Evolutionary conservation across 768 basidiomycete species (phyloP), one percentile per base, ranked within the genome.

Genomic region (Ramaria sp.): DNA sequence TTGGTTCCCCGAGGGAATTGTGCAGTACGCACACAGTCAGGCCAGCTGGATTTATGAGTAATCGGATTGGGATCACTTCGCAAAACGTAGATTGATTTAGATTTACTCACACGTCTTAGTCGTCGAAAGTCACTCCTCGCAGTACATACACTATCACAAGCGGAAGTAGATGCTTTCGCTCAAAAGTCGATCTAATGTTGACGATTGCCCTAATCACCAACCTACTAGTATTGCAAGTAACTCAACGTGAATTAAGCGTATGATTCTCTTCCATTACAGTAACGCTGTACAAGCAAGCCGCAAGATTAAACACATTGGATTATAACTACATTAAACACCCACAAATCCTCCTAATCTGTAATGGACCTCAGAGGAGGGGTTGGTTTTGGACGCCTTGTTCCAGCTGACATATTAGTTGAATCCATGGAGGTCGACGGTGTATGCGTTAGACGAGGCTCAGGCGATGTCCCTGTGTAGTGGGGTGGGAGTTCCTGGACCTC

Each of bases 1-100:
- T 65, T 94, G 91, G 91, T 94, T 93, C 89, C 86, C 90, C 34
- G 90, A 92, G 69, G 88, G 89, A 56, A 70, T 81, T 56, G 70
- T 80, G 59, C 84, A 90, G 73, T 91, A 88, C 73, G 72, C 73
- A 59, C 77, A 76, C 70, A 77, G 78, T 61, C 70, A 81, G 66
- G 81, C 80, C 65, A 64, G 73, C 61, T 88, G 88, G 87, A 75
- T 93, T 70, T 90, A 84, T 70, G 91, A 93, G 80, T 85, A 78
- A 74, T 54, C 50, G 31, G 1, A 15, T 17, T n/a, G 2, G 42
- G 34, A 13, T 13, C 4, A 37, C 13, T 7, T 43, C 20, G 42
- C 20, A n/a, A 43, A 43, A 9, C 10, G 20, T 43, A 9, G 42
- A 43, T 43, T n/a, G n/a, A 43, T 7, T 43, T 43, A 43, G 13